These are phyloP conservation scores for Fonsecaea monophora DNA, from an alignment of 2,329 filamentous ascomycete genomes.

Conservation along the genomic window DNA sequence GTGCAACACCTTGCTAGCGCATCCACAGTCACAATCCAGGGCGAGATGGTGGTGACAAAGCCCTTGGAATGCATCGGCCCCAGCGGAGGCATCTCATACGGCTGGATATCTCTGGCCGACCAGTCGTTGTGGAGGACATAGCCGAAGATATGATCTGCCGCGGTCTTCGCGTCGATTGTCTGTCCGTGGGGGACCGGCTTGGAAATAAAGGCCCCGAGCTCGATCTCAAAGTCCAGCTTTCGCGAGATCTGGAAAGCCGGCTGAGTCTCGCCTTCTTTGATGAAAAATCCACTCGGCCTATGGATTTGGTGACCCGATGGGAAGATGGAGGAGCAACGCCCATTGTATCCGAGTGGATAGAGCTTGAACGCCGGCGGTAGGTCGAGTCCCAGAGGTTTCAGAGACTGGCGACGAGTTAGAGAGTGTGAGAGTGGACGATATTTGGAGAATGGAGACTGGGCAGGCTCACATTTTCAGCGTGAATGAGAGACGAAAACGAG, in stretches of 20 bases:
- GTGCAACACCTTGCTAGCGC: conserved; percentile 50
- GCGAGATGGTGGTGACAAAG: conserved; percentile 65
- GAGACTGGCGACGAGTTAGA: background rate
- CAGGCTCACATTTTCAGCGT: conserved; percentile 17
- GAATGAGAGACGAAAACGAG: conserved; percentile 22
- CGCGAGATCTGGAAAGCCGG: conserved; percentile 63
- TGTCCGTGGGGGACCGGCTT: conserved; percentile 68
- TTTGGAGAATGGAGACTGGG: background rate
- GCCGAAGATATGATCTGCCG: conserved; percentile 75
- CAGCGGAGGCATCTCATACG: conserved; percentile 50
- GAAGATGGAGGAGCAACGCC: conserved; percentile 7
- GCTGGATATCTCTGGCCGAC: conserved; percentile 44
- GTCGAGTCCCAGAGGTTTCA: conserved; percentile 17
- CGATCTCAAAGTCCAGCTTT: conserved; percentile 77
- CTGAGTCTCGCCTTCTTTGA: background rate
- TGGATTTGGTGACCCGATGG: background rate
- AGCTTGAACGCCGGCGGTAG: conserved; percentile 13
- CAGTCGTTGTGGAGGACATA: conserved; percentile 84
- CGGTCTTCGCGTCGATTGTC: conserved; percentile 66
- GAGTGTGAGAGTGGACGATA: background rate
- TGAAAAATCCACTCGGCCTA: conserved; percentile 45
- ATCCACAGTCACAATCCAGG: conserved; percentile 68
- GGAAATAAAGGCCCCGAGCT: conserved; percentile 76
- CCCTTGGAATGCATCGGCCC: conserved; percentile 68
- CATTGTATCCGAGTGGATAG: conserved; percentile 23